Percentiles rank a stretch among this genome's conserved stretches.
Conservation (phyloP, 2,329 filamentous ascomycete species). For the Aureobasidium sp. region DNA sequence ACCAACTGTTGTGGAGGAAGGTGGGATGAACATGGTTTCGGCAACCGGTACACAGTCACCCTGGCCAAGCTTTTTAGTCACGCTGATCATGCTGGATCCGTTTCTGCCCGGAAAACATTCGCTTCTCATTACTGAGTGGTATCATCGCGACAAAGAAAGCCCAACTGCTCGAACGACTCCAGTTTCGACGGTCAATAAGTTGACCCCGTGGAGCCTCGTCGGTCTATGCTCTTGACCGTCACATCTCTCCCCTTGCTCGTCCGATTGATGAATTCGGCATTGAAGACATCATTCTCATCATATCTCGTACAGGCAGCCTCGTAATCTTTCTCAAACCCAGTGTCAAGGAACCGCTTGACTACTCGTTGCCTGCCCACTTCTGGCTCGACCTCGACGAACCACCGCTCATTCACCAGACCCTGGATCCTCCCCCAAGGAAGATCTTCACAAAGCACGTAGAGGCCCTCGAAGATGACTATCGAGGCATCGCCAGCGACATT, state of each 20-base stretch:
- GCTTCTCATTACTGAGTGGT: neutral
- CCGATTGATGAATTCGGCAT: conserved; percentile 6
- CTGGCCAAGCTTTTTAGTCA: neutral
- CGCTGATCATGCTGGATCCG: neutral
- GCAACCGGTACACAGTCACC: conserved; percentile 9
- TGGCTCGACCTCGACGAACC: conserved; percentile 3
- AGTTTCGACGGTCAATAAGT: neutral
- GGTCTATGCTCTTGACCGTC: neutral
- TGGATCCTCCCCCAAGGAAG: neutral
- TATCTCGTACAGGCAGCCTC: conserved; percentile 7
- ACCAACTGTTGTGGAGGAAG: neutral
- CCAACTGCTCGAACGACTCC: neutral
- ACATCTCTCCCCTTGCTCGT: conserved; percentile 10
- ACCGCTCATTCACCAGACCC: neutral
- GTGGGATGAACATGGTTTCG: neutral
- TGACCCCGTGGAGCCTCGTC: neutral
- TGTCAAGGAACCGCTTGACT: neutral
- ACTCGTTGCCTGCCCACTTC: conserved; percentile 1
- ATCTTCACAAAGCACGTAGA: conserved; percentile 12
- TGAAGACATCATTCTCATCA: conserved; percentile 12
- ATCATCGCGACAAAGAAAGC: neutral
- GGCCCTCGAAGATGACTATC: conserved; percentile 11
- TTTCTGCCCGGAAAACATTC: neutral
- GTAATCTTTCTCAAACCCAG: conserved; percentile 2
- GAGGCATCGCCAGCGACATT: conserved; percentile 8